A percentile compares a stretch with the other conserved stretches of the same genome.
phyloP scores from a whole-genome alignment of 495 filamentous ascomycete species.

The Evernia prunastri region DNA sequence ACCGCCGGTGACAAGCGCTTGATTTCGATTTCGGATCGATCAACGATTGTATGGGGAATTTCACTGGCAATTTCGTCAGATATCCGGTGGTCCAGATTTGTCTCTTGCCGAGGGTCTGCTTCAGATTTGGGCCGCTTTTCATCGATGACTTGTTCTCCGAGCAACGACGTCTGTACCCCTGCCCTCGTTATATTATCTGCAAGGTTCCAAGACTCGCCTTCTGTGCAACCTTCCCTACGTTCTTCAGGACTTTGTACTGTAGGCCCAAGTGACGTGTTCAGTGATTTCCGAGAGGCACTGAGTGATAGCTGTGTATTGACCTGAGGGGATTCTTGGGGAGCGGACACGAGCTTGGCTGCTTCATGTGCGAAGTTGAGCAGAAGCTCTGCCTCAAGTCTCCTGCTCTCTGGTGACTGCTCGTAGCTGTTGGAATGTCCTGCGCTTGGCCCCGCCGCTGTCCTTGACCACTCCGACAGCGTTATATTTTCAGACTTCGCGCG shows the following conservation, averaged over 20 bases:
- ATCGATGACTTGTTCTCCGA: background rate
- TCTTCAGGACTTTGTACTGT: background rate
- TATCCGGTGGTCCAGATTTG: background rate
- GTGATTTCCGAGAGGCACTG: background rate
- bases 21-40: background rate
- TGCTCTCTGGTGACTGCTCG: conserved; percentile 37
- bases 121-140: background rate
- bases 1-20: background rate
- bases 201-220: background rate
- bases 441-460: conserved; percentile 17
- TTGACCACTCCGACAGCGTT: conserved; percentile 41
- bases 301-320: background rate
- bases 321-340: conserved; percentile 2
- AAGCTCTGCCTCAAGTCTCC: conserved; percentile 49
- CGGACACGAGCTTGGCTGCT: conserved; percentile 5
- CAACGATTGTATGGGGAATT: background rate
- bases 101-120: background rate
- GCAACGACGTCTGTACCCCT: background rate
- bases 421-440: conserved; percentile 43
- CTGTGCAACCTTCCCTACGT: background rate
- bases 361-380: conserved; percentile 34
- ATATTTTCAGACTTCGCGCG: conserved; percentile 53
- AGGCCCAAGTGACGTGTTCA: background rate
- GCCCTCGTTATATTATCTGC: background rate
- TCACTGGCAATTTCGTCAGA: background rate